Conservation (phyloP, 345 rosid species). For the Pelargonium nanum region DNA sequence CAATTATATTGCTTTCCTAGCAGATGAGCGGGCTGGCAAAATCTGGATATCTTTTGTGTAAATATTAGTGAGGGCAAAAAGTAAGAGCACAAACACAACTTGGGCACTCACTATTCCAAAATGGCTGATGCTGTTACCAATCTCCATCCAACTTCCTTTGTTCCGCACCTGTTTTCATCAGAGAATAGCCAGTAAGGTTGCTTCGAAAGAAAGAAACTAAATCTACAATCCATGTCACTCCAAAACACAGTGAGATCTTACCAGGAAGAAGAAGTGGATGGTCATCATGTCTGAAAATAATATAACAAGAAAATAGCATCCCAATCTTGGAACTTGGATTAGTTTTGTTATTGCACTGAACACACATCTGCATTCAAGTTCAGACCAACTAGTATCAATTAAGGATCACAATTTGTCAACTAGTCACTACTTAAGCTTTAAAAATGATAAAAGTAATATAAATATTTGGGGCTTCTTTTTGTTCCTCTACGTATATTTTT, state of each 20-base stretch:
- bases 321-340: conserved; percentile 61
- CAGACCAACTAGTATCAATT: too few species aligned
- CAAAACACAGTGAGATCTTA: conserved; percentile 14
- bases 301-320: conserved; percentile 92
- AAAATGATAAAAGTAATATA: too few species aligned
- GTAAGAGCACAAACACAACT: conserved; percentile 83
- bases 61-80: conserved; percentile 72
- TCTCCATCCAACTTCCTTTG: conserved; percentile 99
- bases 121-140: conserved; percentile 92
- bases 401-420: too few species aligned
- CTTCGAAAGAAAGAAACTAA: background rate
- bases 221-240: background rate
- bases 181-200: background rate
- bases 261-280: conserved; percentile 95
- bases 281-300: conserved; percentile 90
- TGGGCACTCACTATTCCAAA: conserved; percentile 94
- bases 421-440: too few species aligned
- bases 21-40: conserved; percentile 25
- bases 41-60: conserved; percentile 67
- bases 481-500: too few species aligned
- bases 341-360: conserved; percentile 87
- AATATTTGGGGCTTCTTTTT: too few species aligned
- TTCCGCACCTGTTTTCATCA: conserved; percentile 50
- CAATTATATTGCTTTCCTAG: conserved; percentile 45
- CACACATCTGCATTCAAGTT: conserved; percentile 51